Conservation (phyloP, 116 monocot genomes). For the Trichopus zeylanicus region DNA sequence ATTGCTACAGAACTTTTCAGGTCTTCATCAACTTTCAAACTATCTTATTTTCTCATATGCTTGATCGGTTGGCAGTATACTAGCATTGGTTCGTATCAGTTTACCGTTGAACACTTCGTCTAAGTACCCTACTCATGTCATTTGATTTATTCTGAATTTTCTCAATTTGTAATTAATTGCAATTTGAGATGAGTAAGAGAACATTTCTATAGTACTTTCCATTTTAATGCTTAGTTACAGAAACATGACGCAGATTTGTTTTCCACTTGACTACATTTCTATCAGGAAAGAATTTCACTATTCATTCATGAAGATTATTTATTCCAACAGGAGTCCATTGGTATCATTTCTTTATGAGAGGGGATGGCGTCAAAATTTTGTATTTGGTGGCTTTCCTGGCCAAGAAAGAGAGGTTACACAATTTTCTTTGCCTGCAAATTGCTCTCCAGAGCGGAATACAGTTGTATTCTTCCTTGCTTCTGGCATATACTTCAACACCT, state of each 20-base stretch:
- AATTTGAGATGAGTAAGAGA: not conserved
- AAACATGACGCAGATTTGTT: not conserved
- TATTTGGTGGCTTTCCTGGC: constrained; percentile 73
- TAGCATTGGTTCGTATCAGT: too few species aligned
- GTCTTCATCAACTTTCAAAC: constrained; percentile 9
- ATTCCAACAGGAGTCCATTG: constrained; percentile 64
- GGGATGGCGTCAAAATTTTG: constrained; percentile 88
- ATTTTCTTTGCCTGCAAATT: not conserved
- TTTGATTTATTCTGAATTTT: not conserved
- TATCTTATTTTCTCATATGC: not conserved
- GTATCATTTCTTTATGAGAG: constrained; percentile 92
- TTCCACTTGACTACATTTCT: not conserved
- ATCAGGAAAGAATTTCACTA: not conserved
- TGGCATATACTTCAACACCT: not conserved
- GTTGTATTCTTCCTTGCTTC: not conserved
- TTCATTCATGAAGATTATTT: constrained; percentile 17
- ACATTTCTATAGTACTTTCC: not conserved
- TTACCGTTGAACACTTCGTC: not conserved
- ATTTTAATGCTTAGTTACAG: not conserved
- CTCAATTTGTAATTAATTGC: not conserved
- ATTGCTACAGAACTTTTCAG: constrained; percentile 70
- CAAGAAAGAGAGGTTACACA: constrained; percentile 68
- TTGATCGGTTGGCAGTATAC: too few species aligned
- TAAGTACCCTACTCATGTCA: not conserved
- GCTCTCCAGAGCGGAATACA: not conserved